Evolutionary conservation across 441 rosid genomes (phyloP).

Genomic region (Adansonia gregorii): DNA sequence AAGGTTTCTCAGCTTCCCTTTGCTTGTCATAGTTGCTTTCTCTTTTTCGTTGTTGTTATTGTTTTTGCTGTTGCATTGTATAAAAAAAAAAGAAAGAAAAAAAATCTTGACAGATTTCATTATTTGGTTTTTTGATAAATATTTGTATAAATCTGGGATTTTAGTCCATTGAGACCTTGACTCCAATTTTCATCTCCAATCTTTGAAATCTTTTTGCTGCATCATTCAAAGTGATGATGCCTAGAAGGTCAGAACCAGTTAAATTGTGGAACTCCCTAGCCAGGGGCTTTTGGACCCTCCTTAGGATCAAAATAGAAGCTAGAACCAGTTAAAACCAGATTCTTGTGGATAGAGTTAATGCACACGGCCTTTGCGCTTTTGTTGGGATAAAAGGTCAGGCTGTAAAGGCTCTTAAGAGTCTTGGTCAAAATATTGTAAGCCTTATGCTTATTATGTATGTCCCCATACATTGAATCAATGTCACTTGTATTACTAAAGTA

Average conservation of each 20-base stretch:
- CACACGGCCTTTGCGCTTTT: neutral
- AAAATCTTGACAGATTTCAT: neutral
- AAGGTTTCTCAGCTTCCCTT: neutral
- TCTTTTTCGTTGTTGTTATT: neutral
- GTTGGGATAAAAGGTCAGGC: neutral
- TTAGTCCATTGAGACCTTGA: neutral
- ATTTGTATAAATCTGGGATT: neutral
- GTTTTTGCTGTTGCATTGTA: neutral
- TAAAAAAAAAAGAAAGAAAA: slow-evolving; percentile 4
- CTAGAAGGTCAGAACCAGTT: neutral
- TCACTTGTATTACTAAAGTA: neutral
- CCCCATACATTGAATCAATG: neutral
- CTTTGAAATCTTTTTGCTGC: neutral
- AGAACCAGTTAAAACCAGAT: too few species aligned
- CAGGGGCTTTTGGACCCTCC: neutral
- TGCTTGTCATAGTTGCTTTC: slow-evolving; percentile 11
- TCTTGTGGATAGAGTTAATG: neutral
- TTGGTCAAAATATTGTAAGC: neutral
- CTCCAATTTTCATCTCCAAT: neutral
- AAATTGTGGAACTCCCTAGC: neutral
- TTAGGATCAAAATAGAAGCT: too few species aligned
- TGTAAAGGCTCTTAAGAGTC: neutral
- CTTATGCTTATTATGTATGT: neutral
- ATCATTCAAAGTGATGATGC: too few species aligned
- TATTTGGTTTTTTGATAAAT: neutral